Percentiles rank a stretch among this genome's conserved stretches.
Evolutionary conservation across 305 asterid species (phyloP).

Genomic region (Fraxinus baroniana): DNA sequence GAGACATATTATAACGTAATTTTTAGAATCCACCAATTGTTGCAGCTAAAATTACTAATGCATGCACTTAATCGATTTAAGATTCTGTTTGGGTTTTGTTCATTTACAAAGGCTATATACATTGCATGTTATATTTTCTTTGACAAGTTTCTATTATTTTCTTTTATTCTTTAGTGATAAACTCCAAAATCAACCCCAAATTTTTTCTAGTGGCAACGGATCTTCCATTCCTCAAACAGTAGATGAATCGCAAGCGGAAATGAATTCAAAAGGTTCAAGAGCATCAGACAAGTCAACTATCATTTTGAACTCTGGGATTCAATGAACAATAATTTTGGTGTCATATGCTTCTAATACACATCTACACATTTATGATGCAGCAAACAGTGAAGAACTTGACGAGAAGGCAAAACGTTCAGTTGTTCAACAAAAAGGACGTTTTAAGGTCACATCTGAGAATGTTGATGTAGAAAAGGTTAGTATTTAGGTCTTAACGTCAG

Average conservation of each 20-base stretch:
- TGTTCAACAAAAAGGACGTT: constrained; percentile 96
- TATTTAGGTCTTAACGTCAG: constrained; percentile 25
- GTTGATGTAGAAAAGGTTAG: constrained; percentile 73
- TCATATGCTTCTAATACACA: constrained; percentile 20
- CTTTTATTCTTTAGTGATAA: constrained; percentile 32
- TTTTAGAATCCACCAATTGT: background rate
- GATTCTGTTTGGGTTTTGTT: constrained; percentile 9
- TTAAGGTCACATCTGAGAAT: constrained; percentile 95
- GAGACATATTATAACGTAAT: background rate
- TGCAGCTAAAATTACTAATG: background rate
- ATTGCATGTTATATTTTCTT: background rate
- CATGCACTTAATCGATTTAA: background rate
- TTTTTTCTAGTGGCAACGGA: constrained; percentile 32
- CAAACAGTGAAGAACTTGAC: constrained; percentile 70
- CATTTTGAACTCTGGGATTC: background rate
- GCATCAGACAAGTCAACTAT: constrained; percentile 34
- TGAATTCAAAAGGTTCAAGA: constrained; percentile 36
- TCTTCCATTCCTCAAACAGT: constrained; percentile 22
- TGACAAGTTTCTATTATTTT: background rate
- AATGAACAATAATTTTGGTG: constrained; percentile 2
- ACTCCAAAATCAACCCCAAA: constrained; percentile 23
- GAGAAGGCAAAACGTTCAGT: constrained; percentile 76
- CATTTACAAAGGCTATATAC: constrained; percentile 2
- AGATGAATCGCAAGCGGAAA: constrained; percentile 34
- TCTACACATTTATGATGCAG: constrained; percentile 40